A percentile compares a stretch with the other conserved stretches of the same genome.
Evolutionary conservation across 1,284 basidiomycete genomes (phyloP).

Genomic region (Cutaneotrichosporon arboriforme): DNA sequence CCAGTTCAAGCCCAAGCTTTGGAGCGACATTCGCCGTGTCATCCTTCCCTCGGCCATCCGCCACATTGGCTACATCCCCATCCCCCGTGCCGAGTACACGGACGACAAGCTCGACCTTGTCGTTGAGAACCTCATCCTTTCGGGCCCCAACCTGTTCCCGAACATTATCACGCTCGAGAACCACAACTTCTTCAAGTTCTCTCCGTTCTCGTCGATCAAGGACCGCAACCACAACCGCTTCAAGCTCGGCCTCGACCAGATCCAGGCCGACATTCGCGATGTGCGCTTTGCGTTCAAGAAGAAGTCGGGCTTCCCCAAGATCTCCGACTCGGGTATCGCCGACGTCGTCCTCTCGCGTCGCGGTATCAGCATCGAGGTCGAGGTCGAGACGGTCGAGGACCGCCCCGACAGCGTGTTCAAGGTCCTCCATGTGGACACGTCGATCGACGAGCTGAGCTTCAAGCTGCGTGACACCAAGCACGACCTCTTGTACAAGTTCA

Average conservation of each 20-base stretch:
- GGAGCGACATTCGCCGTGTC: constrained; percentile 74
- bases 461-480: constrained; percentile 86
- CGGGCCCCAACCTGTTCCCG: constrained; percentile 59
- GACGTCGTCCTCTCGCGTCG: constrained; percentile 80
- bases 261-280: constrained; percentile 91
- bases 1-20: constrained; percentile 81
- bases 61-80: constrained; percentile 77
- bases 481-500: constrained; percentile 74
- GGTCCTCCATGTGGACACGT: constrained; percentile 46
- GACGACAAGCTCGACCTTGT: constrained; percentile 80
- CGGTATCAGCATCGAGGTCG: constrained; percentile 50
- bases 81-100: constrained; percentile 86
- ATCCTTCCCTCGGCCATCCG: constrained; percentile 76
- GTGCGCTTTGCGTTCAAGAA: constrained; percentile 73
- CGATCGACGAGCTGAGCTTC: constrained; percentile 76
- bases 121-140: constrained; percentile 79
- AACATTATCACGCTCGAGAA: constrained; percentile 73
- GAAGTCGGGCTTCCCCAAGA: constrained; percentile 51
- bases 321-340: constrained; percentile 83
- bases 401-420: constrained; percentile 38
- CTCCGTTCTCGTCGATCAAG: constrained; percentile 60
- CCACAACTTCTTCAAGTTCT: constrained; percentile 77
- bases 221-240: constrained; percentile 61
- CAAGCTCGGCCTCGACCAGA: constrained; percentile 68
- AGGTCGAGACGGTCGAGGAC: constrained; percentile 47